A percentile compares a stretch with the other conserved stretches of the same genome.
phyloP scores from a whole-genome alignment of 2,329 filamentous ascomycete species.

The Paracamarosporium sp. region DNA sequence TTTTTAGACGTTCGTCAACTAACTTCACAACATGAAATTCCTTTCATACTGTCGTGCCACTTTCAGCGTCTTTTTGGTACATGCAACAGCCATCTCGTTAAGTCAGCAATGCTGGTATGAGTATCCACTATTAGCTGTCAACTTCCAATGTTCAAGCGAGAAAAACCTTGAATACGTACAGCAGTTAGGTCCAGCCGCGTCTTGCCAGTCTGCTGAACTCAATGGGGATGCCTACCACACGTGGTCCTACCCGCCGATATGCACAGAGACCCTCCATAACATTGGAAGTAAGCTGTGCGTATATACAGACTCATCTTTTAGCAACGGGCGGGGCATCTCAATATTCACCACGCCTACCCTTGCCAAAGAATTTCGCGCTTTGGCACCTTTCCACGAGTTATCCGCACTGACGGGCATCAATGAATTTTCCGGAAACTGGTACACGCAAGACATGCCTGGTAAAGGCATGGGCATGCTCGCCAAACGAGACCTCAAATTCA shows the following conservation, averaged over 20 bases:
- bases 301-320: conserved; percentile 37
- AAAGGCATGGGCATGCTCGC: conserved; percentile 44
- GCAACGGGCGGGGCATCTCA: conserved; percentile 38
- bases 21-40: neutral
- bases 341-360: conserved; percentile 41
- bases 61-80: neutral
- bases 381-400: conserved; percentile 32
- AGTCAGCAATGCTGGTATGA: conserved; percentile 36
- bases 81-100: conserved; percentile 5
- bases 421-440: conserved; percentile 22
- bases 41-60: neutral
- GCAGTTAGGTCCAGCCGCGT: neutral
- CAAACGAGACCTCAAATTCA: conserved; percentile 21
- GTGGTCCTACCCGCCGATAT: conserved; percentile 37
- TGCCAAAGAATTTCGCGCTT: conserved; percentile 24
- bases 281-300: conserved; percentile 37
- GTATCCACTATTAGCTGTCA: conserved; percentile 15
- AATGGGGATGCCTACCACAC: conserved; percentile 5
- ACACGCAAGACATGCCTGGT: conserved; percentile 26
- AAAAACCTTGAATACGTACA: conserved; percentile 11
- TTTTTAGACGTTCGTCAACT: neutral
- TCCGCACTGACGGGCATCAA: conserved; percentile 26
- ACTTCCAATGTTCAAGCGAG: conserved; percentile 22
- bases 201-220: neutral
- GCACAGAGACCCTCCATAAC: conserved; percentile 27